phyloP scores from a whole-genome alignment of 2,329 filamentous ascomycete species.

The Exophiala dermatitidis region DNA sequence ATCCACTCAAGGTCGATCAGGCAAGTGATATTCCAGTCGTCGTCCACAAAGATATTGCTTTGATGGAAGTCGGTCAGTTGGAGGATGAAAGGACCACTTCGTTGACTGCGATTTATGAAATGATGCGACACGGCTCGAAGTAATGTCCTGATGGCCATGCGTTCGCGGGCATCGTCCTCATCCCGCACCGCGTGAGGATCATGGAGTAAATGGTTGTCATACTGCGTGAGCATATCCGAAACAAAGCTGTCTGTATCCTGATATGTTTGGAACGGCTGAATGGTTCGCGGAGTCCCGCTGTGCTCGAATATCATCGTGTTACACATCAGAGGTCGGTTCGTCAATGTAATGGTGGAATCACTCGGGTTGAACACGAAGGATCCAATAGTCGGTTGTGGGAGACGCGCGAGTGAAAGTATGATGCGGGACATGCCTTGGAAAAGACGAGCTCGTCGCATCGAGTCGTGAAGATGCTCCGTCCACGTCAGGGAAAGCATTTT shows the following conservation, averaged over 20 bases:
- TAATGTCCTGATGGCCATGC: constrained; percentile 27
- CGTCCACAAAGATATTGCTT: constrained; percentile 31
- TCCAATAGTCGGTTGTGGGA: constrained; percentile 22
- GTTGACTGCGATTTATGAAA: constrained; percentile 29
- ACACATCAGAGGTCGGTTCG: constrained; percentile 27
- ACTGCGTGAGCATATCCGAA: constrained; percentile 26
- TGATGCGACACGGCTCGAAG: constrained; percentile 28
- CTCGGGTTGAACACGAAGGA: constrained; percentile 26
- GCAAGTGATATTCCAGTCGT: constrained; percentile 28
- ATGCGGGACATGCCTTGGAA: constrained; percentile 25
- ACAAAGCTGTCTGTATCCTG: constrained; percentile 26
- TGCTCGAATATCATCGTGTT: constrained; percentile 28
- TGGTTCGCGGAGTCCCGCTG: constrained; percentile 25
- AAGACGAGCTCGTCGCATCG: constrained; percentile 20
- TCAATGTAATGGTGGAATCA: constrained; percentile 23
- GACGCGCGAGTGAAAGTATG: constrained; percentile 24
- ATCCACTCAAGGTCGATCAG: constrained; percentile 29
- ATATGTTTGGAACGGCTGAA: constrained; percentile 26
- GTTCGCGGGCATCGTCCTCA: constrained; percentile 9
- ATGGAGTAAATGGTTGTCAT: constrained; percentile 27
- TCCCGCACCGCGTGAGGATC: constrained; percentile 27
- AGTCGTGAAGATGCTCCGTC: background rate
- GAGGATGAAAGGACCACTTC: constrained; percentile 33
- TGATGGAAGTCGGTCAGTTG: constrained; percentile 37
- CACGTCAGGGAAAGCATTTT: constrained; percentile 18